Evolutionary conservation across 345 rosid genomes (phyloP), one percentile per base, ranked within the genome.

Genomic region (Diplotaxis tenuifolia): DNA sequence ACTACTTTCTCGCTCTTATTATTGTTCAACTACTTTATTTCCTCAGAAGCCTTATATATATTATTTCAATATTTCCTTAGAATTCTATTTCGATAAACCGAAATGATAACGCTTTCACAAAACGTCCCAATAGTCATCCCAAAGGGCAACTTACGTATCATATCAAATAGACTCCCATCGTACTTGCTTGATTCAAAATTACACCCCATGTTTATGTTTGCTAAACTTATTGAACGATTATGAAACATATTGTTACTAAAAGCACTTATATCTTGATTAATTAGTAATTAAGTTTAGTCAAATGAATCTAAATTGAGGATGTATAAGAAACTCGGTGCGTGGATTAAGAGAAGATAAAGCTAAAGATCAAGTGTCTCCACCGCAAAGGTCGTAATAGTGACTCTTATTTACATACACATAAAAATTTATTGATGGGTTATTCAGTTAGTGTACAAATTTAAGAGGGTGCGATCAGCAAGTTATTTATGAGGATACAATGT

Each of bases 101-200:
- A 22, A 45, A 49, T 47, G 62, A 59, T 34, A 28, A 23, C 36
- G 4, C 0, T 56, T 65, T 50, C 12, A 4, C 20, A 34, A 32
- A 68, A 61, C 58, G 74, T 28, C 79, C 74, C 74, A 40, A 68
- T 28, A 53, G 74, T 20, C 64, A 62, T 36, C 28, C 27, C 59
- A 75, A 75, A 62, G 74, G 79, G 20, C 74, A 75, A 61, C 10
- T 22, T 34, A 49, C 21, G 10, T 31, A 15, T 27, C 62, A 58
- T 68, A 56, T 25, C n/a, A 68, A 68, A 25, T 53, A 32, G 67
- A 74, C 61, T 61, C 58, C 9, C 28, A 10, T 62, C 14, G 4
- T 31, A 71, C 5, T 7, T 34, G 27, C 25, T 62, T 38, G 32
- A 21, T 62, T 62, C 62, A 71, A 22, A 23, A 36, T 23, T 57